Base-by-base conservation (phyloP, 2,329 filamentous ascomycete genomes). In the Fusarium xyrophilum region DNA sequence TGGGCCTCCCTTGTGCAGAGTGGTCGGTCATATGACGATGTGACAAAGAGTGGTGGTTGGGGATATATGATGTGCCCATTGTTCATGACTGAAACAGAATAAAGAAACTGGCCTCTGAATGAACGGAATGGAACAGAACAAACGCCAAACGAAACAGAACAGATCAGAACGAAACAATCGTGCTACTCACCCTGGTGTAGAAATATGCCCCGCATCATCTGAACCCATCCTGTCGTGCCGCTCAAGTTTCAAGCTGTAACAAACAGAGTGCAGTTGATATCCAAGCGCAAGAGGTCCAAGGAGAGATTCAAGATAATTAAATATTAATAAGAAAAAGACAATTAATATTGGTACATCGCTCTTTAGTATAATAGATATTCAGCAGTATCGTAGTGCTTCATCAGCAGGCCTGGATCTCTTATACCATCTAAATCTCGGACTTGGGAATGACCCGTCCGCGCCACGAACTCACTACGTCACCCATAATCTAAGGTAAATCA, bases 181-280 rank as follows among this genome's bases (percentile, higher is more conserved):
- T 39, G 46, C 56, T 64, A 63, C 69, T 50, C 48, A 72, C 61
- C 70, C 59, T 56, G 61, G 57, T 59, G 69, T 60, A 28, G 65
- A 64, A 44, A 60, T 56, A 58, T 56, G 65, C 50, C 69, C 67
- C 67, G 60, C 56, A 63, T 63, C 67, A 54, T 71, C 69, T 38
- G 62, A 70, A n/a, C 60, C 56, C 69, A 72, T 72, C 69, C 48
- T 72, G 67, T 72, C 67, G 54, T 72, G 69, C 69, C 67, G 71
- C 64, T 62, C 61, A 44, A 38, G 67, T 70, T 70, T 65, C 68
- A 70, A 58, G 42, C 27, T 61, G 55, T 59, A 60, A 36, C 47
- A 68, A 39, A 47, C 48, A 56, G 39, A 65, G 19, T 28, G 42
- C 42, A 30, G 46, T 35, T n/a, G 35, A 21, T n/a, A 25, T 43